These are phyloP conservation scores for Globisporangium splendens DNA, from an alignment of 352 stramenopile genomes.

Conservation along the genomic window DNA sequence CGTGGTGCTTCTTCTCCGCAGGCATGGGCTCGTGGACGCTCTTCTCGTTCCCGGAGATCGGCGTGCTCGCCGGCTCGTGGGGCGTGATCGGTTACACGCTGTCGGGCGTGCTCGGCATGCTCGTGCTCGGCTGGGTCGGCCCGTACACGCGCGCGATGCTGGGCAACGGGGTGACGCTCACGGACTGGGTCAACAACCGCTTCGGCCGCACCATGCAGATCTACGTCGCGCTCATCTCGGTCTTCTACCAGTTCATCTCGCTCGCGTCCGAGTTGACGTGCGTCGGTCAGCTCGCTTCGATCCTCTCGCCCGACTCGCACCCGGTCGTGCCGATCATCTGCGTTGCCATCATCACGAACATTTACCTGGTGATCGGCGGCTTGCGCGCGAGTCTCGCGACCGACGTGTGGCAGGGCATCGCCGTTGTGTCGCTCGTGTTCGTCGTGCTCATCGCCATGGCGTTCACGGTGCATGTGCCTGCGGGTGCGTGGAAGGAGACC, in stretches of 20 bases:
- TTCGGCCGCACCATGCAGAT: slow-evolving; percentile 67
- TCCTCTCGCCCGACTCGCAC: slow-evolving; percentile 45
- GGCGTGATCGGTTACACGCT: slow-evolving; percentile 76
- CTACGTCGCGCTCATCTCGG: slow-evolving; percentile 59
- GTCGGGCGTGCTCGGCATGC: slow-evolving; percentile 52
- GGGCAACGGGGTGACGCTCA: slow-evolving; percentile 70
- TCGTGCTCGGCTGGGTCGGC: slow-evolving; percentile 47
- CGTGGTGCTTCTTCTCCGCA: slow-evolving; percentile 79
- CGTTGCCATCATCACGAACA: slow-evolving; percentile 62
- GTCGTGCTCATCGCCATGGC: slow-evolving; percentile 66
- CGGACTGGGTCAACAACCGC: slow-evolving; percentile 54
- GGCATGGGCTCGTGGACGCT: slow-evolving; percentile 76
- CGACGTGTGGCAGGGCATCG: slow-evolving; percentile 70
- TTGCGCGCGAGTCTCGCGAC: slow-evolving; percentile 70
- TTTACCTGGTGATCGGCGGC: slow-evolving; percentile 72
- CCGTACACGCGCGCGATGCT: slow-evolving; percentile 58
- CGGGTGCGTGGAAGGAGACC: slow-evolving; percentile 40
- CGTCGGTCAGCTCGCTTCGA: slow-evolving; percentile 47
- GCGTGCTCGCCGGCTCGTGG: slow-evolving; percentile 67
- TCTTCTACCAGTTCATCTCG: slow-evolving; percentile 85
- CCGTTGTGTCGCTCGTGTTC: slow-evolving; percentile 49
- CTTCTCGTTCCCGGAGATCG: slow-evolving; percentile 76
- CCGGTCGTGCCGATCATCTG: slow-evolving; percentile 55
- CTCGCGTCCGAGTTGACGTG: slow-evolving; percentile 66
- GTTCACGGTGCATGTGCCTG: slow-evolving; percentile 45